Evolutionary conservation across 306 rosid species (phyloP).

Genomic region (Mimosa pudica): DNA sequence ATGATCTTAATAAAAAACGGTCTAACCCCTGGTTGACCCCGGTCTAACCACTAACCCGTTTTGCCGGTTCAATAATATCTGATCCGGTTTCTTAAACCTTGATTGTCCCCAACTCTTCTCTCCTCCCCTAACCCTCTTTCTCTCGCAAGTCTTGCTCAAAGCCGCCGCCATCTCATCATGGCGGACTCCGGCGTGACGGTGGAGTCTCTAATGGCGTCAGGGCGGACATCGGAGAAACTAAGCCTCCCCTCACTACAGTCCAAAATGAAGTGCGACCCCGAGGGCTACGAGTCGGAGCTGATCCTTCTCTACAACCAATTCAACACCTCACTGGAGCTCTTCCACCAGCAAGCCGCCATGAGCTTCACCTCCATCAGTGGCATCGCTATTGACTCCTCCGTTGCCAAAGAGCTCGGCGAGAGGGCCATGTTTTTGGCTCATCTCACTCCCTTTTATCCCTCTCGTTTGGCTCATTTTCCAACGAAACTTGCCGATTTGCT

Average conservation of each 20-base stretch:
- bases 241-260: slow-evolving; percentile 68
- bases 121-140: background rate
- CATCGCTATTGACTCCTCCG: slow-evolving; percentile 59
- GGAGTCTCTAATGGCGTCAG: slow-evolving; percentile 50
- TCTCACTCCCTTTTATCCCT: slow-evolving; percentile 63
- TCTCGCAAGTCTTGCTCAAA: background rate
- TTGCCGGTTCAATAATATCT: too few species aligned
- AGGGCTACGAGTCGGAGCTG: slow-evolving; percentile 69
- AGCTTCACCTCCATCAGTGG: slow-evolving; percentile 73
- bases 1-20: too few species aligned
- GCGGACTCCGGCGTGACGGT: slow-evolving; percentile 21
- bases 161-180: background rate
- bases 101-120: too few species aligned
- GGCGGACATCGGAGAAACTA: slow-evolving; percentile 64
- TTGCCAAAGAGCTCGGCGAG: slow-evolving; percentile 78
- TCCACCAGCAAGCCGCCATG: slow-evolving; percentile 65
- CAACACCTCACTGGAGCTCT: slow-evolving; percentile 69
- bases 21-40: too few species aligned
- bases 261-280: slow-evolving; percentile 88
- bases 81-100: too few species aligned
- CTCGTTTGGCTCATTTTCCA: slow-evolving; percentile 65
- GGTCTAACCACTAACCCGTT: too few species aligned
- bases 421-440: slow-evolving; percentile 73
- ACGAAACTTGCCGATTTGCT: slow-evolving; percentile 61
- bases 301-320: slow-evolving; percentile 50